phyloP scores from a whole-genome alignment of 1,284 basidiomycete genomes.

The Apiotrichum domesticum region DNA sequence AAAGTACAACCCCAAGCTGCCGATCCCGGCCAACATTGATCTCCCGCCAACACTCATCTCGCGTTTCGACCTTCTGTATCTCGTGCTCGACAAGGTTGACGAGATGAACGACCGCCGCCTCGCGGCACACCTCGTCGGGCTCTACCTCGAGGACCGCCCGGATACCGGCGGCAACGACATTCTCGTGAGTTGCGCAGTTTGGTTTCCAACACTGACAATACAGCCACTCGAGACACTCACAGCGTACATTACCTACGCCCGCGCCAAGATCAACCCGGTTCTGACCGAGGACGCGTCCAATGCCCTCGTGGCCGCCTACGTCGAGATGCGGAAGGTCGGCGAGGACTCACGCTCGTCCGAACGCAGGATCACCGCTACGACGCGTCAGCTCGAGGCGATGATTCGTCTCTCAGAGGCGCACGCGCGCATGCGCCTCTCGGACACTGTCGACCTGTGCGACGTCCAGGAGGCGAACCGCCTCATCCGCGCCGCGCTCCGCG shows the following conservation, averaged over 20 bases:
- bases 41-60: constrained; percentile 96
- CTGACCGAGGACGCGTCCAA: constrained; percentile 79
- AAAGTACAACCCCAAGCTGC: constrained; percentile 83
- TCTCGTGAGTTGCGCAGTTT: constrained; percentile 43
- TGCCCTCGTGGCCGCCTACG: constrained; percentile 82
- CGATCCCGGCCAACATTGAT: constrained; percentile 80
- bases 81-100: constrained; percentile 92
- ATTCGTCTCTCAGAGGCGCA: constrained; percentile 97
- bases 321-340: constrained; percentile 87
- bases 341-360: constrained; percentile 80
- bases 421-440: constrained; percentile 87
- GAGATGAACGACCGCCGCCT: constrained; percentile 81
- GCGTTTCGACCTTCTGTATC: constrained; percentile 94
- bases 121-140: constrained; percentile 84
- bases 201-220: neutral
- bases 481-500: constrained; percentile 92
- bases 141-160: constrained; percentile 90
- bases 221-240: constrained; percentile 76
- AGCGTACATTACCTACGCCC: constrained; percentile 89
- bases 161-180: constrained; percentile 64
- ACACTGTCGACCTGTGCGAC: constrained; percentile 75
- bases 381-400: constrained; percentile 93
- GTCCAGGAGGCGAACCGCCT: constrained; percentile 86
- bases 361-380: constrained; percentile 95
- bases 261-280: constrained; percentile 80